Conservation (phyloP, 441 rosid genomes). For the Erysimum cheiri region DNA sequence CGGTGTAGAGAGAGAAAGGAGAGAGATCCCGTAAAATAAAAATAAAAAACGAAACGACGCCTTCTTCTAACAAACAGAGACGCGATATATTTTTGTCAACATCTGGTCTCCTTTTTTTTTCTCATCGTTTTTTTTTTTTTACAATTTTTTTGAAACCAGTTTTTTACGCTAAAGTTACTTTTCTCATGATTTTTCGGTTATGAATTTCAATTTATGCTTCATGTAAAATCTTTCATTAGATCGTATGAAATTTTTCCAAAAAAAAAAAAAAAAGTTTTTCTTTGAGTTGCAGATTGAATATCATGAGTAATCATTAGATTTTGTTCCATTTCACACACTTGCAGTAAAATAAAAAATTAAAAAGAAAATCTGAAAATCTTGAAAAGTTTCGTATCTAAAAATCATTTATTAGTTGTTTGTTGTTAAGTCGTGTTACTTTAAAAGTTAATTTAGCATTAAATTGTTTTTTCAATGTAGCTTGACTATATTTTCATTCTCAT, state of each 20-base stretch:
- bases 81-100: constrained; percentile 29
- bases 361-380: not conserved
- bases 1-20: constrained; percentile 29
- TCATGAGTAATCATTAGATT: constrained; percentile 1
- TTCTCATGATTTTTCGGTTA: not conserved
- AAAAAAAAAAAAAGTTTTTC: too few relatives aligned
- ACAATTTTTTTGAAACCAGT: too few relatives aligned
- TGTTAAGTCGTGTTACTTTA: not conserved
- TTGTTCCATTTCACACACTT: constrained; percentile 3
- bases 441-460: not conserved
- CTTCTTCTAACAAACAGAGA: constrained; percentile 28
- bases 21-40: constrained; percentile 39
- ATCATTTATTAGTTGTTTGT: not conserved
- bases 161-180: not conserved
- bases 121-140: constrained; percentile 6
- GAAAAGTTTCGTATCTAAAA: not conserved
- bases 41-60: constrained; percentile 6
- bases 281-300: not conserved
- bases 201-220: not conserved
- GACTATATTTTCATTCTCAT: not conserved
- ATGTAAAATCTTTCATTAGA: not conserved
- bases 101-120: not conserved
- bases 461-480: not conserved
- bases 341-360: not conserved
- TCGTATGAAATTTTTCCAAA: too few relatives aligned